Evolutionary conservation across 352 stramenopile species (phyloP).

Genomic region (Discostella stelligera): DNA sequence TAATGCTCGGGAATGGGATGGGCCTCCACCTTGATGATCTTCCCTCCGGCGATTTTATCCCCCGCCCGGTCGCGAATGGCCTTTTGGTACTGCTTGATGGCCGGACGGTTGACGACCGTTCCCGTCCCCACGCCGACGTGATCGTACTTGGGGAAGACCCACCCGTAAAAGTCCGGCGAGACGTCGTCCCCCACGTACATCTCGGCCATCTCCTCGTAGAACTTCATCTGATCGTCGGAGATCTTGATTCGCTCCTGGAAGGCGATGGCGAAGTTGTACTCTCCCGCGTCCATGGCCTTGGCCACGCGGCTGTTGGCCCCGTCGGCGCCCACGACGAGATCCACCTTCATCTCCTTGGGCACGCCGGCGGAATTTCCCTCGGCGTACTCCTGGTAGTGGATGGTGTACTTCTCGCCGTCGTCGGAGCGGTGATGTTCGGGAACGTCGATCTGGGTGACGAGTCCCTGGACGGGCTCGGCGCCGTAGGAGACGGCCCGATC

Average conservation of each 20-base stretch:
- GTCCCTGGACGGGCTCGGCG: conserved; percentile 82
- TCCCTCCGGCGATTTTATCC: conserved; percentile 87
- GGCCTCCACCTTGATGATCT: conserved; percentile 90
- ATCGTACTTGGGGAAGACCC: conserved; percentile 90
- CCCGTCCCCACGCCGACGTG: conserved; percentile 87
- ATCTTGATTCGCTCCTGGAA: conserved; percentile 91
- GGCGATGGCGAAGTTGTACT: conserved; percentile 89
- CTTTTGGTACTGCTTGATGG: conserved; percentile 89
- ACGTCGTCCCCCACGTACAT: conserved; percentile 91
- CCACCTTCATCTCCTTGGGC: conserved; percentile 76
- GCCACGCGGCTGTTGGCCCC: conserved; percentile 87
- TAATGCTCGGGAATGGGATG: conserved; percentile 89
- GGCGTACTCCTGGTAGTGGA: conserved; percentile 79
- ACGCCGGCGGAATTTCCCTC: conserved; percentile 63
- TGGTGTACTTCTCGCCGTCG: conserved; percentile 65
- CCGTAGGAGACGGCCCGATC: conserved; percentile 83
- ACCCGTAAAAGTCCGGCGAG: conserved; percentile 88
- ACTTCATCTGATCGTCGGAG: conserved; percentile 86
- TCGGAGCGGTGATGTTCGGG: conserved; percentile 73
- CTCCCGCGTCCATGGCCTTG: conserved; percentile 87
- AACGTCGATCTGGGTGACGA: conserved; percentile 85
- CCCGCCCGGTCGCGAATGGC: conserved; percentile 86
- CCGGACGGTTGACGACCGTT: conserved; percentile 87
- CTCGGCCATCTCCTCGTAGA: conserved; percentile 89
- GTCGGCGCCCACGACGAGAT: conserved; percentile 87